Evolutionary conservation across 345 rosid genomes (phyloP).

Genomic region (Kandelia obovata): DNA sequence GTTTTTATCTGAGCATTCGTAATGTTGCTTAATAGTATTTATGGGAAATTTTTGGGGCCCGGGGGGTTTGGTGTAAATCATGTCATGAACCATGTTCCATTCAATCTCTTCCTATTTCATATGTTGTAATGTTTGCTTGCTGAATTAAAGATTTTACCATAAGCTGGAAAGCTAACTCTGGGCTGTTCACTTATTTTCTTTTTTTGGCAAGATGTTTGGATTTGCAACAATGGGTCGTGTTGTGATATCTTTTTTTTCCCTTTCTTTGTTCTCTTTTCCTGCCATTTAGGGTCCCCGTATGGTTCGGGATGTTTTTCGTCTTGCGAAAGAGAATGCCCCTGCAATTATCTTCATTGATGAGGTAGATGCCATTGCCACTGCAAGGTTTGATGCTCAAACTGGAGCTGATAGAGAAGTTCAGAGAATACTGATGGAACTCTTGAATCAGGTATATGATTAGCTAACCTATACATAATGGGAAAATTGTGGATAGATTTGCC

Average conservation of each 20-base stretch:
- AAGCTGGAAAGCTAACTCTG: no score
- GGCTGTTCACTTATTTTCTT: no score
- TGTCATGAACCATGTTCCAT: background rate
- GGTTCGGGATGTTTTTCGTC: constrained; percentile 92
- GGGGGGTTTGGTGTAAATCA: no score
- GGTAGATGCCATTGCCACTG: constrained; percentile 90
- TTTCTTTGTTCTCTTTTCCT: background rate
- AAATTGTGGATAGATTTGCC: background rate
- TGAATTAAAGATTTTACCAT: no score
- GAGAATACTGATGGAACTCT: constrained; percentile 79
- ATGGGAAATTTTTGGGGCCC: no score
- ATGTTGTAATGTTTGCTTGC: no score
- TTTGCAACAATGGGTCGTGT: background rate
- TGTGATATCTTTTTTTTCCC: constrained; percentile 2
- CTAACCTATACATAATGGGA: background rate
- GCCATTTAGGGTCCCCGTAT: constrained; percentile 65
- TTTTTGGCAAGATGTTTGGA: no score
- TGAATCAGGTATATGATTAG: constrained; percentile 55
- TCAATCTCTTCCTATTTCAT: no score
- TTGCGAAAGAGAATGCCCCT: constrained; percentile 89
- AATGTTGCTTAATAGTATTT: no score
- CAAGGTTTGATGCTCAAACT: constrained; percentile 91
- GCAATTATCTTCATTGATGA: constrained; percentile 90
- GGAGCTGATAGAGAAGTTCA: constrained; percentile 95
- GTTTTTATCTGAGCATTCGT: no score